A percentile compares a stretch with the other conserved stretches of the same genome.
Evolutionary conservation across 2,329 filamentous ascomycete genomes (phyloP).

Genomic region (Alternaria gaisen): DNA sequence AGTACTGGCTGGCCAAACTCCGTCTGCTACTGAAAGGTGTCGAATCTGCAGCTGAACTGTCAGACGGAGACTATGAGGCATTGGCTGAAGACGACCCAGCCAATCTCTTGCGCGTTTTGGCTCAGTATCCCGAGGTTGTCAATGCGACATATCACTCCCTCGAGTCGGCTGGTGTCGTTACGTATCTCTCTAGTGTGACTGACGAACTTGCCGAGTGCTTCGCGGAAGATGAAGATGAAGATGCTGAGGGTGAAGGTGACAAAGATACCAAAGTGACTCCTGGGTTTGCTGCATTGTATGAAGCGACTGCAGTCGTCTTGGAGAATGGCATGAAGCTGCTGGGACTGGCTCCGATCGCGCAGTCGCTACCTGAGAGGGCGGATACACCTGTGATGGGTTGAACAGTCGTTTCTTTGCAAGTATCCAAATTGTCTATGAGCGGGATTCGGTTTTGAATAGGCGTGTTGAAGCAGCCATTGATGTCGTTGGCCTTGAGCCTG

Average conservation of each 20-base stretch:
- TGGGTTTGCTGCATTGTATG: conserved; percentile 35
- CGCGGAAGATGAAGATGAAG: conserved; percentile 26
- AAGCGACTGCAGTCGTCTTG: conserved; percentile 40
- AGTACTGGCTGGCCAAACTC: conserved; percentile 43
- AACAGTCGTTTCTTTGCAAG: not conserved
- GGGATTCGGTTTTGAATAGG: not conserved
- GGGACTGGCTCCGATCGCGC: conserved; percentile 30
- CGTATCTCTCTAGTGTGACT: conserved; percentile 39
- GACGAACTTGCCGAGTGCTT: conserved; percentile 39
- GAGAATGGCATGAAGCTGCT: conserved; percentile 44
- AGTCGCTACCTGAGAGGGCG: conserved; percentile 26
- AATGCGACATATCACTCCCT: conserved; percentile 36
- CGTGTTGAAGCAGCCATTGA: not conserved
- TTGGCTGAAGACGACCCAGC: conserved; percentile 36
- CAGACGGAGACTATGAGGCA: conserved; percentile 32
- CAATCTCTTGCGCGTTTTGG: conserved; percentile 39
- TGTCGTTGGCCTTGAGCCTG: not conserved
- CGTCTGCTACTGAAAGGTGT: conserved; percentile 25
- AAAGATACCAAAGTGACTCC: conserved; percentile 15
- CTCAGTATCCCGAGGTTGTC: conserved; percentile 44
- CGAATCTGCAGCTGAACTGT: conserved; percentile 19
- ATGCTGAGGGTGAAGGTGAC: conserved; percentile 5
- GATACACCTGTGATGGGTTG: conserved; percentile 35
- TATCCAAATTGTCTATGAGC: not conserved
- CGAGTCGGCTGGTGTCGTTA: conserved; percentile 39